Conservation (phyloP, 1,284 basidiomycete species). For the Boletellus deceptivus region DNA sequence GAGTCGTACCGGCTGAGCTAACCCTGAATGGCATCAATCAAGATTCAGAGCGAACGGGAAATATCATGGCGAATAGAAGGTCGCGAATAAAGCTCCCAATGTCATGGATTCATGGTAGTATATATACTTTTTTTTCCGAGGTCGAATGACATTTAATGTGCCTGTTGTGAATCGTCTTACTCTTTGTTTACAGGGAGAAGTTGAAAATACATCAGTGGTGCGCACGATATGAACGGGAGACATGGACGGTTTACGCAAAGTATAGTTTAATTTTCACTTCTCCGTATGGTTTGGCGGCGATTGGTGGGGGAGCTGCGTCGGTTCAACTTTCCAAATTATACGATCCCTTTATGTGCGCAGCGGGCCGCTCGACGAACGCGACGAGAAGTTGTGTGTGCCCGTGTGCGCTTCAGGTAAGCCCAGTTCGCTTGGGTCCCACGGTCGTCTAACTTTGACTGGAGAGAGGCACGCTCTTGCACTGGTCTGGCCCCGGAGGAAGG, state of each 20-base stretch:
- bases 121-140: neutral
- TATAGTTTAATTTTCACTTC: neutral
- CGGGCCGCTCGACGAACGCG: neutral
- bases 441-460: neutral
- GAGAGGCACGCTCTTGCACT: neutral
- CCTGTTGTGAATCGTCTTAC: constrained; percentile 12
- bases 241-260: constrained; percentile 15
- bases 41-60: constrained; percentile 4
- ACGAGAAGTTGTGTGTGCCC: neutral
- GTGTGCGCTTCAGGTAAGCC: neutral
- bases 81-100: constrained; percentile 12
- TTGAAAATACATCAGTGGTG: constrained; percentile 13
- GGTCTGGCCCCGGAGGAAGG: neutral
- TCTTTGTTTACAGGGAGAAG: constrained; percentile 11
- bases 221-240: constrained; percentile 34
- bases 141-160: constrained; percentile 14
- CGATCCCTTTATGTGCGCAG: constrained; percentile 7
- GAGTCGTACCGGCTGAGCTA: constrained; percentile 4
- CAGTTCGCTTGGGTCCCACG: neutral
- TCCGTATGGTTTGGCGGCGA: constrained; percentile 10
- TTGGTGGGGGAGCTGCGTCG: constrained; percentile 11
- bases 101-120: neutral
- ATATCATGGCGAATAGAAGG: constrained; percentile 6
- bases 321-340: constrained; percentile 8
- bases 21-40: constrained; percentile 13